Percentiles rank a stretch among this genome's conserved stretches.
These are phyloP conservation scores for Metschnikowia picachoensis DNA, from an alignment of 805 yeast species.

Conservation along the genomic window DNA sequence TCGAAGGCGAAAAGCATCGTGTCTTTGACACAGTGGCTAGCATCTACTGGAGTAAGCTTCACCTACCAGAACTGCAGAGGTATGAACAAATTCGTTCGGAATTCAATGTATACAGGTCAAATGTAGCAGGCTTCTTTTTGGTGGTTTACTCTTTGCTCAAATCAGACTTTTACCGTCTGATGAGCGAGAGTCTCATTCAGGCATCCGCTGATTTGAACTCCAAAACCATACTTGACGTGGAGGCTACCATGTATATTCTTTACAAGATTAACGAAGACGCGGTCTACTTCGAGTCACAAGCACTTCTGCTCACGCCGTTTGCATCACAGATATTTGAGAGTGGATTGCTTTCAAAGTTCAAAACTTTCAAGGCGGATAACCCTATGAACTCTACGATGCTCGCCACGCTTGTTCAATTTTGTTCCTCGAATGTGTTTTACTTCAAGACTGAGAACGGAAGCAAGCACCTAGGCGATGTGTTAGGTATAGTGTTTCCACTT, in stretches of 20 bases:
- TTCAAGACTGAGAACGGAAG: conserved; percentile 47
- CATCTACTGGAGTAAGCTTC: conserved; percentile 68
- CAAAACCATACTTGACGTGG: conserved; percentile 37
- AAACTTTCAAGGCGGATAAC: conserved; percentile 8
- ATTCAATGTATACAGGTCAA: conserved; percentile 65
- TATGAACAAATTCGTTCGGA: conserved; percentile 43
- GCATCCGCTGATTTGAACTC: conserved; percentile 13
- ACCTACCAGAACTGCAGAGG: conserved; percentile 35
- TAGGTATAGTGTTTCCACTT: conserved; percentile 50
- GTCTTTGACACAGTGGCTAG: conserved; percentile 51
- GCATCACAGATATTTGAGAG: conserved; percentile 23
- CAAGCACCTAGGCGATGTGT: conserved; percentile 44
- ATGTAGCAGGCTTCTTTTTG: conserved; percentile 75
- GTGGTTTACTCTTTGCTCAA: conserved; percentile 65
- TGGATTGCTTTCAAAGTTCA: conserved; percentile 21
- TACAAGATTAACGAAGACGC: conserved; percentile 52
- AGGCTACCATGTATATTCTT: conserved; percentile 58
- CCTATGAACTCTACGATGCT: conserved; percentile 5
- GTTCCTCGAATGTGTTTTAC: conserved; percentile 59
- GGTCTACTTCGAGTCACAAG: conserved; percentile 33
- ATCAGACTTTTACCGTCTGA: conserved; percentile 41
- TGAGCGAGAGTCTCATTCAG: conserved; percentile 34
- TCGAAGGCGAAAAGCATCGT: conserved; percentile 29
- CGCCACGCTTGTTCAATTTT: conserved; percentile 24
- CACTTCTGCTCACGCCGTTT: conserved; percentile 22